Evolutionary conservation across 2,329 filamentous ascomycete genomes (phyloP).

Genomic region (Aspergillus sojae): DNA sequence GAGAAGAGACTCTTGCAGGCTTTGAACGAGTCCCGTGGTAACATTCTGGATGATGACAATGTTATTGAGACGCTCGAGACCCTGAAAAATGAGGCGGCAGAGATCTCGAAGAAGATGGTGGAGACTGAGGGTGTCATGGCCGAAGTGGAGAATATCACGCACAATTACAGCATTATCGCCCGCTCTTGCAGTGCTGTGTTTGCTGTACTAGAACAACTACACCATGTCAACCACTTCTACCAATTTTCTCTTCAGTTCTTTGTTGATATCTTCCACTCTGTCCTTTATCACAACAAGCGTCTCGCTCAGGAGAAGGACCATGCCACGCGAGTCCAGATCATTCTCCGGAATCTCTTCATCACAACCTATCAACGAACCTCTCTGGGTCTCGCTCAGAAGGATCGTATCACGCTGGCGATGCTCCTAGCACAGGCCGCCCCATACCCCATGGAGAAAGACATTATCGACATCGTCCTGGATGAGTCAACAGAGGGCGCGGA

Average conservation of each 20-base stretch:
- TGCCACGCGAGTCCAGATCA: constrained; percentile 80
- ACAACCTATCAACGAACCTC: constrained; percentile 93
- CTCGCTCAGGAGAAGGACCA: constrained; percentile 72
- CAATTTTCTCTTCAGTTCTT: constrained; percentile 99
- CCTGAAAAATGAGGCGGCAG: constrained; percentile 93
- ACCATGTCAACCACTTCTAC: constrained; percentile 99
- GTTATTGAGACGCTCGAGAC: constrained; percentile 98
- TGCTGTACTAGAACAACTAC: constrained; percentile 92
- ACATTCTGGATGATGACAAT: constrained; percentile 96
- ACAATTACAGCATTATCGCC: constrained; percentile 91
- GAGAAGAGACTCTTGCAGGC: constrained; percentile 94
- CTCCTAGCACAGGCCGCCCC: constrained; percentile 94
- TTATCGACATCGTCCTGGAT: constrained; percentile 86
- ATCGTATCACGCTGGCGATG: constrained; percentile 91
- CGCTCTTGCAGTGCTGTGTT: constrained; percentile 96
- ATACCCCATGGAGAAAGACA: constrained; percentile 87
- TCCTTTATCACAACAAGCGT: constrained; percentile 78
- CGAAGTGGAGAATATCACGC: constrained; percentile 93
- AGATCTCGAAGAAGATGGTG: constrained; percentile 93
- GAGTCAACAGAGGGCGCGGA: constrained; percentile 74
- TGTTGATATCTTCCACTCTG: constrained; percentile 93
- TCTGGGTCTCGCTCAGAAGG: constrained; percentile 86
- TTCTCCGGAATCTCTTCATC: constrained; percentile 87
- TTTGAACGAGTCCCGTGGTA: constrained; percentile 94
- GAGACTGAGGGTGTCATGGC: constrained; percentile 98